Base-by-base conservation (phyloP, 306 rosid genomes). In the Cucumis hystrix region DNA sequence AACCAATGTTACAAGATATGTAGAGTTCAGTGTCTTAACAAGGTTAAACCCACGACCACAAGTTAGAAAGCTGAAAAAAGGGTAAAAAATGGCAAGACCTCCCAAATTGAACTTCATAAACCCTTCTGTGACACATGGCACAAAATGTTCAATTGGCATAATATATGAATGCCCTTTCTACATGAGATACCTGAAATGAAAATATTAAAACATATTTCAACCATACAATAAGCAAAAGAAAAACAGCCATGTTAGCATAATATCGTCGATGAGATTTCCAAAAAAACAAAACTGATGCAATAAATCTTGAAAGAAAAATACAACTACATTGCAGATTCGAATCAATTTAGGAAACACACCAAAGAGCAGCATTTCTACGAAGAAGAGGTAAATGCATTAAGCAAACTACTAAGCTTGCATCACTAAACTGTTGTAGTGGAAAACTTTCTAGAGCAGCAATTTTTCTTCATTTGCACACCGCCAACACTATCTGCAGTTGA, bases 371-470 rank as follows among this genome's bases (percentile, higher is more conserved):
- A 71, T 49, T 47, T 49, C 23, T 41, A 20, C 11, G 57, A 21
- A 43, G 18, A 43, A 45, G 57, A 45, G 56, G 74, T 69, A 69
- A 69, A 69, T 45, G 25, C 43, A 49, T 28, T 16, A 49, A 72
- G 15, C 41, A 28, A 71, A 47, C 59, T 25, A 71, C 41, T 3
- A 35, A 21, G 21, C 3, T 45, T 16, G 15, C 39, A 72, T 51
- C 61, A 49, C 76, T 72, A 51, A 72, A 51, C 25, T 28, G 18
- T 52, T 49, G 76, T 51, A 72, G 56, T 72, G 76, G 76, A 72
- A 28, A 54, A 72, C 18, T 3, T 51, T 72, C 14, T 51, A 15
- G 10, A 72, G 45, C 76, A 72, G 7, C 76, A 28, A 4, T 47
- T 15, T 72, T 43, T 49, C 61, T 72, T 72, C 76, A 25, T 72